Evolutionary conservation across 2,329 filamentous ascomycete genomes (phyloP), one percentile per base, ranked within the genome.

Genomic region (Fusarium ramigenum): DNA sequence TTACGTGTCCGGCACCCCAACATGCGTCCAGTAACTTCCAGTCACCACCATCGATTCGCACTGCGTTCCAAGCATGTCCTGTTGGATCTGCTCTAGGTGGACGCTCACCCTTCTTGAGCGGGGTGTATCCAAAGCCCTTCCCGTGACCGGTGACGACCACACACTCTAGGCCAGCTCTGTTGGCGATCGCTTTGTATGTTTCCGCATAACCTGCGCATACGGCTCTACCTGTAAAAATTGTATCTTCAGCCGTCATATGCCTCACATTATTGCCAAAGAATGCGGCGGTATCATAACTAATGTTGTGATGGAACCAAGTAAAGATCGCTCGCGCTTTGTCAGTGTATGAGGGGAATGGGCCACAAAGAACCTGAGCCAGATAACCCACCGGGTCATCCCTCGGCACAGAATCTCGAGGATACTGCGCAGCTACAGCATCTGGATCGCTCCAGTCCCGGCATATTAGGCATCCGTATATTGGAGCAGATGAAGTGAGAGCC

Each of bases 311-410:
- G 44, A 95, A 90, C 96, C 96, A 99, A 2, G 93, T 94, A 80
- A 98, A 98, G 67, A 99, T 93, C 5, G 91, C 94, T 34, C 96
- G 89, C 5, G 96, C 96, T 84, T 98, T 98, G 82, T 98, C 96
- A 0, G 96, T 97, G 3, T 86, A 84, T 2, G 94, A 97, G 2
- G 90, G 83, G 79, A 98, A 98, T 0, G 93, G 92, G 8, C 87
- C 86, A 64, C 94, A 97, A 25, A 98, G 88, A 58, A 93, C 89
- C 58, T 89, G 88, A 0, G 95, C 95, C 30, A 99, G 87, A 84
- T 93, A 93, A 25, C 88, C 89, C 7, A 96, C 85, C 1, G 92
- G 91, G 49, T 90, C 87, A 21, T 85, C 82, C 23, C 86, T 84
- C 8, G 94, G 94, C 23, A 98, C 87, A 3, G 90, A 89, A 49